Conservation (phyloP, 129 eudicot species). For the Saposhnikovia divaricata region DNA sequence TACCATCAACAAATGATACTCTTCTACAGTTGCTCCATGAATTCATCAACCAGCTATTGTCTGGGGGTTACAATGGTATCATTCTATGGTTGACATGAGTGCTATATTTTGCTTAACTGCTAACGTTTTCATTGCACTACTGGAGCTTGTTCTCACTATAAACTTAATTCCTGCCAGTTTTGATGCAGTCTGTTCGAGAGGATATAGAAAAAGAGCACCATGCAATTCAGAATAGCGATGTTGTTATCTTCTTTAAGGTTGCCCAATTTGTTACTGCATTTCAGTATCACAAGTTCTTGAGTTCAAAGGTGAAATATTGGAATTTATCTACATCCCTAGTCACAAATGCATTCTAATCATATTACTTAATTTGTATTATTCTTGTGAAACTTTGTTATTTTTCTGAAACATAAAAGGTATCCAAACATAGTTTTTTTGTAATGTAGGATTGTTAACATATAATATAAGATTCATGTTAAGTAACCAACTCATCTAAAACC, state of each 20-base stretch:
- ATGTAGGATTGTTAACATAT: too few relatives aligned
- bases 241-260: constrained; percentile 70
- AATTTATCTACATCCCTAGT: constrained; percentile 6
- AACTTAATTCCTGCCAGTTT: constrained; percentile 35
- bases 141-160: constrained; percentile 17
- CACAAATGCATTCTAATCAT: not conserved
- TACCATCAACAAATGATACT: constrained; percentile 59
- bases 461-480: too few relatives aligned
- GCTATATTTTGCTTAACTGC: not conserved
- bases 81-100: not conserved
- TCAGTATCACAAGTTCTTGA: constrained; percentile 54
- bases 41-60: constrained; percentile 55
- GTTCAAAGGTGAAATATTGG: constrained; percentile 39
- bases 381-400: not conserved
- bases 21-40: constrained; percentile 53
- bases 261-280: constrained; percentile 78
- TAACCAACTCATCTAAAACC: too few relatives aligned
- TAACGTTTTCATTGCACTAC: constrained; percentile 9
- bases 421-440: not conserved
- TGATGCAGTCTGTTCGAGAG: constrained; percentile 83
- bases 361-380: not conserved
- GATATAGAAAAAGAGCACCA: constrained; percentile 90
- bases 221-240: constrained; percentile 62
- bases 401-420: not conserved
- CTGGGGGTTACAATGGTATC: constrained; percentile 85